Percentiles rank a stretch among this genome's conserved stretches.
Evolutionary conservation across 1,284 basidiomycete species (phyloP).

Genomic region (Leccinum solheimii): DNA sequence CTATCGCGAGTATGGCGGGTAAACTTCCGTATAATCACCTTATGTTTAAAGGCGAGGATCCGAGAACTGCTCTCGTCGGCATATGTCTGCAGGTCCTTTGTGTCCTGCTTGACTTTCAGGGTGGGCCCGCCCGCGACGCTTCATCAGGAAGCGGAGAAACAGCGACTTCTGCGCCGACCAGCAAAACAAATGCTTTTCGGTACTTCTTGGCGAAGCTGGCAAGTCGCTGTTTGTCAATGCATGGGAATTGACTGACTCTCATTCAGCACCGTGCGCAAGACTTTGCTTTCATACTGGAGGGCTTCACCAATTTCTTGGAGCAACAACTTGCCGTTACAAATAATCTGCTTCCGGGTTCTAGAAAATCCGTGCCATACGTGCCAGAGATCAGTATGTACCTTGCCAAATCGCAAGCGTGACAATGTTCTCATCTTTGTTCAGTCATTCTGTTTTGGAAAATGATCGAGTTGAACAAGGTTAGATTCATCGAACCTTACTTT

Average conservation of each 20-base stretch:
- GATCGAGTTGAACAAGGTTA: constrained; percentile 86
- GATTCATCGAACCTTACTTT: constrained; percentile 7
- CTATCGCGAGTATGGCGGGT: constrained; percentile 62
- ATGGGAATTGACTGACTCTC: constrained; percentile 7
- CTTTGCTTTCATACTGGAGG: constrained; percentile 79
- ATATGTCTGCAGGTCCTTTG: constrained; percentile 76
- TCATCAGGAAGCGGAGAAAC: constrained; percentile 43
- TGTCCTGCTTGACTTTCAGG: constrained; percentile 80
- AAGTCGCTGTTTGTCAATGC: constrained; percentile 31
- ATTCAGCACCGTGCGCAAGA: constrained; percentile 83
- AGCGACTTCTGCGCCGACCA: constrained; percentile 51
- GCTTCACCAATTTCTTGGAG: constrained; percentile 69
- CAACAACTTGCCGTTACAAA: constrained; percentile 74
- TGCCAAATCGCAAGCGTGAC: constrained; percentile 5
- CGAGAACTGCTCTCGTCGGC: constrained; percentile 67
- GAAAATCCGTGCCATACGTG: constrained; percentile 77
- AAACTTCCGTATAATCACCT: constrained; percentile 86
- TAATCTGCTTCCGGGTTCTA: constrained; percentile 79
- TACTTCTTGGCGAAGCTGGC: constrained; percentile 89
- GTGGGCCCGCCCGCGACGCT: constrained; percentile 64
- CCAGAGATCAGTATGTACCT: constrained; percentile 70
- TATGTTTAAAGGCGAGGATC: constrained; percentile 84
- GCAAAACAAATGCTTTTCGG: constrained; percentile 83
- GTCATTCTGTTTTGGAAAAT: constrained; percentile 90
- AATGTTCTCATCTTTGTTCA: constrained; percentile 31